phyloP scores from a whole-genome alignment of 345 rosid genomes.

The Eucalyptus tenuipes region DNA sequence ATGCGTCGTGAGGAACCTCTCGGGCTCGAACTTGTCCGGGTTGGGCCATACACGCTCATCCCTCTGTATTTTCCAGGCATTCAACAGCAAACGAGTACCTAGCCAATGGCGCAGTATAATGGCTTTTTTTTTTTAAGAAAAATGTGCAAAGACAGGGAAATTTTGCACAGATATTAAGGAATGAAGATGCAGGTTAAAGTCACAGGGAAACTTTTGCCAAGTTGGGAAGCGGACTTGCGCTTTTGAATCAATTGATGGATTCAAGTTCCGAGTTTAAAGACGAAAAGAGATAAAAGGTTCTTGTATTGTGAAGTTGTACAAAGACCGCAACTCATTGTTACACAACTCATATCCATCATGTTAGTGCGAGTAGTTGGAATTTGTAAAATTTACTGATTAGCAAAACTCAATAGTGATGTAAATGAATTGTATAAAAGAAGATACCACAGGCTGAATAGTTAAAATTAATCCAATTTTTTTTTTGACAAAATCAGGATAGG shows the following conservation, averaged over 20 bases:
- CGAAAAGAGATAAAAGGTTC: not conserved
- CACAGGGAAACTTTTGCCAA: not conserved
- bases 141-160: not conserved
- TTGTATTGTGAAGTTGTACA: not conserved
- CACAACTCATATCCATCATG: not conserved
- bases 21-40: constrained; percentile 12
- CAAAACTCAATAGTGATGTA: not conserved
- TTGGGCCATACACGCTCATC: constrained; percentile 8
- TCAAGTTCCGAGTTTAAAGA: not conserved
- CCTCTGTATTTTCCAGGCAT: constrained; percentile 14
- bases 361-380: not conserved
- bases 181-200: not conserved
- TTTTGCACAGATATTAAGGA: not conserved
- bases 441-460: not conserved
- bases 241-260: not conserved
- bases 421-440: not conserved
- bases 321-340: not conserved
- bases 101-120: not conserved
- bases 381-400: not conserved
- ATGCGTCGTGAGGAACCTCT: constrained; percentile 15
- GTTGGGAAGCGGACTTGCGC: not conserved
- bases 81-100: constrained; percentile 11
- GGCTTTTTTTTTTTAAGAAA: not conserved
- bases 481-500: not conserved
- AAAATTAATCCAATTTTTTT: not conserved